Evolutionary conservation across 306 rosid species (phyloP), one percentile per base, ranked within the genome.

Genomic region (Delonix regia): DNA sequence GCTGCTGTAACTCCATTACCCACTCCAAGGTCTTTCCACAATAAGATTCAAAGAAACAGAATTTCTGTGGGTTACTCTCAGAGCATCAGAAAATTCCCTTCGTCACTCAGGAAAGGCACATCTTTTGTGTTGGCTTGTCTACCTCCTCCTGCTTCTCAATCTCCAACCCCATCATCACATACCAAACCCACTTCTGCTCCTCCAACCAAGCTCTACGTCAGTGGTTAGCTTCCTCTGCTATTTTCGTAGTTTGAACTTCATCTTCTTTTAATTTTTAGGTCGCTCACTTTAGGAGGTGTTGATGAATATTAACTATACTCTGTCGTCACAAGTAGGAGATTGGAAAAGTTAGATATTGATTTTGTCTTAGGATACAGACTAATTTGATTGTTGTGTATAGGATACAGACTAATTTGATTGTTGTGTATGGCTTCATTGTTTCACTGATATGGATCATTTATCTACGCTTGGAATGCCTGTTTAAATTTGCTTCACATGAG

Each of bases 131-230:
- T 83, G 80, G 77, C 87, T 3, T 88, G 87, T 72, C 81, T 83
- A n/a, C 80, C 77, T 78, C 4, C 64, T 75, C 59, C 73, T 76
- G 70, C 86, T 74, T 69, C 87, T 19, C 68, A 84, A 45, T 74
- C 94, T 45, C 74, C 87, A 12, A 72, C 27, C 30, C 71, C 81
- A 5, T 62, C 83, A 36, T 38, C 79, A 49, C 4, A 28, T 9
- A 1, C 36, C 14, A 25, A 5, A 61, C 56, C 81, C 47, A 5
- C 15, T 80, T 47, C 77, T 42, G 8, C 87, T 49, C 71, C 89
- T 69, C 83, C 91, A 67, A 84, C 90, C 60, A 92, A 68, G 86
- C 97, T 94, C 69, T 92, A 89, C 76, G 86, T 94, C 80, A 92
- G 97, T 78, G 97, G 97, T 94, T n/a, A 85, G 89, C 48, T 67